Evolutionary conservation across 495 filamentous ascomycete species (phyloP).

Genomic region (Talaromyces nanjingensis): DNA sequence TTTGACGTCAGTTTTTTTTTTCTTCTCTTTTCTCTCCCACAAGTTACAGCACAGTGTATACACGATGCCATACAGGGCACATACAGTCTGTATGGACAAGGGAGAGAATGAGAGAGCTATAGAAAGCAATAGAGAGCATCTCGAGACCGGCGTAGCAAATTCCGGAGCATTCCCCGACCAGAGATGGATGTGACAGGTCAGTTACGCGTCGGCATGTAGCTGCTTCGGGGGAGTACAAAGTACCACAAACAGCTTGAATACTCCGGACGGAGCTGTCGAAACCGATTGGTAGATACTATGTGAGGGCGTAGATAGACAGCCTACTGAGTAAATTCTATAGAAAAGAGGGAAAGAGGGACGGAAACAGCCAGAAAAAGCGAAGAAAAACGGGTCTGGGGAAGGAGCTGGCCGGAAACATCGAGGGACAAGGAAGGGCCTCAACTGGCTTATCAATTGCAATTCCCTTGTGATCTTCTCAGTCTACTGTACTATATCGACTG

Average conservation of each 20-base stretch:
- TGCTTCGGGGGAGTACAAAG: not conserved
- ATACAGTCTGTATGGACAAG: not conserved
- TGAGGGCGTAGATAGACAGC: not conserved
- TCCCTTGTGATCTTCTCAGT: not conserved
- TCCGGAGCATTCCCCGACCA: not conserved
- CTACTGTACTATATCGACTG: no score
- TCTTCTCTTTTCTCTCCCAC: not conserved
- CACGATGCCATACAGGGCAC: not conserved
- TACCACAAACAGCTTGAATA: not conserved
- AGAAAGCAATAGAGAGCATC: not conserved
- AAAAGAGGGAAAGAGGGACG: not conserved
- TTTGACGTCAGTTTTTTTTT: constrained; percentile 1
- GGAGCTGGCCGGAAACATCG: not conserved
- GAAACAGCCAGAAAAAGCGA: not conserved
- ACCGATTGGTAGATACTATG: no score
- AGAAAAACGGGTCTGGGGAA: not conserved
- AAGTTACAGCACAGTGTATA: no score
- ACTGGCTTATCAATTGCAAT: not conserved
- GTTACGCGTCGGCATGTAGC: not conserved
- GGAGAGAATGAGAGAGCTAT: not conserved
- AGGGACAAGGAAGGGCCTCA: not conserved
- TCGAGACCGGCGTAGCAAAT: not conserved
- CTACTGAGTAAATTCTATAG: not conserved
- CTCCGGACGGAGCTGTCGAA: no score
- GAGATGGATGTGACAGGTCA: not conserved